Base-by-base conservation (phyloP, 495 filamentous ascomycete species). In the Penicillium nucicola region DNA sequence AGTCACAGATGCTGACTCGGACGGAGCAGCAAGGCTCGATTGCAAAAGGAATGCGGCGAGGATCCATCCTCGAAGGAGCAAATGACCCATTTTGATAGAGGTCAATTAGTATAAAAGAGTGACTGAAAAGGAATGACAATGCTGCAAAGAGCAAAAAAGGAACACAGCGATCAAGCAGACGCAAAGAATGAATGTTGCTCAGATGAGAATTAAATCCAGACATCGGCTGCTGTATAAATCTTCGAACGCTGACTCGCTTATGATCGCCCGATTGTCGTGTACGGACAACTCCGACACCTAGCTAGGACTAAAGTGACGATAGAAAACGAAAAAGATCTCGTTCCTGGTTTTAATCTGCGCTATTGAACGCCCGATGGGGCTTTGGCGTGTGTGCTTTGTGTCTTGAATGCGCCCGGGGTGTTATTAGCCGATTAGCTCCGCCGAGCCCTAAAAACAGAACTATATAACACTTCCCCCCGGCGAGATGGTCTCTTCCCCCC, bases 391-490 rank as follows among this genome's bases (percentile, higher is more conserved):
- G 17, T 36, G 39, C 17, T 20, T 40, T 40, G 23, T 40, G 37
- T 40, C 37, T 11, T 22, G 22, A 22, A 40, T 22, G 22, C 6
- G 37, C 7, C 37, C 15, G 22, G 20, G 38, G 37, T 34, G 14
- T 36, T 42, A 50, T n/a, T 50, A 50, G 38, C 47, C 47, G 47
- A 19, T 13, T 30, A 42, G 9, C 17, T 42, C 38, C 47, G 30
- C 33, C n/a, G 5, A 15, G 11, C 34, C 14, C 39, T 42, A 14
- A 5, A 41, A 4, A 32, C 13, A 17, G 11, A 35, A 42, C 12
- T 50, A 42, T 50, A 42, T 42, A 50, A 30, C n/a, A n/a, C n/a
- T n/a, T n/a, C n/a, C n/a, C 9, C 23, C 23, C 5, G 11, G 13
- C 8, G 43, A 48, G 14, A 31, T 9, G 12, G 39, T 36, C 30